These are phyloP conservation scores for Alternaria burnsii DNA, from an alignment of 2,329 filamentous ascomycete species.

Conservation along the genomic window DNA sequence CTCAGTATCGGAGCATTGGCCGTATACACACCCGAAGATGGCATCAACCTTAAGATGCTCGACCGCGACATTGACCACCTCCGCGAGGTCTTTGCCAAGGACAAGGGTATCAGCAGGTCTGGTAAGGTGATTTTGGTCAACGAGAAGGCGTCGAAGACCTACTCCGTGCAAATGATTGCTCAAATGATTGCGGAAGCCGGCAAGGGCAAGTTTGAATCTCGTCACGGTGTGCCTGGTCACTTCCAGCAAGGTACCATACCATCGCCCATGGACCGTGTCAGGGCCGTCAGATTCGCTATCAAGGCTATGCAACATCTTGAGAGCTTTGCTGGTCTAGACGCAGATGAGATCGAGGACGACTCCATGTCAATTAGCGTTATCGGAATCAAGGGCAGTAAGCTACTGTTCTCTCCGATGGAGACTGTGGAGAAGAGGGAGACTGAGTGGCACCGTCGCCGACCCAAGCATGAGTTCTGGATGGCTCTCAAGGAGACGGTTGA, in stretches of 20 bases:
- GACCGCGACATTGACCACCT: conserved; percentile 89
- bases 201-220: conserved; percentile 88
- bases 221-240: conserved; percentile 71
- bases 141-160: conserved; percentile 88
- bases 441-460: conserved; percentile 90
- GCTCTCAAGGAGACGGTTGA: conserved; percentile 82
- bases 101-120: conserved; percentile 86
- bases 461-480: conserved; percentile 86
- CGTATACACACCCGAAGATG: conserved; percentile 97
- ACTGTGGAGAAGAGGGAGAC: conserved; percentile 82
- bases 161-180: conserved; percentile 91
- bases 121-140: conserved; percentile 97
- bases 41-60: conserved; percentile 92
- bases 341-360: conserved; percentile 75
- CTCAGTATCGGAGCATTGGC: conserved; percentile 90
- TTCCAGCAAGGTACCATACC: conserved; percentile 60
- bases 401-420: conserved; percentile 86
- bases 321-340: conserved; percentile 70
- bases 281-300: conserved; percentile 89
- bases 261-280: conserved; percentile 93
- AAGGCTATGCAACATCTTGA: conserved; percentile 95
- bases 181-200: conserved; percentile 96
- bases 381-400: conserved; percentile 87
- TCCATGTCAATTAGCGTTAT: conserved; percentile 81
- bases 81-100: conserved; percentile 82